Base-by-base conservation (phyloP, 371 early-diverging fungal genomes). In the Apophysomyces elegans region DNA sequence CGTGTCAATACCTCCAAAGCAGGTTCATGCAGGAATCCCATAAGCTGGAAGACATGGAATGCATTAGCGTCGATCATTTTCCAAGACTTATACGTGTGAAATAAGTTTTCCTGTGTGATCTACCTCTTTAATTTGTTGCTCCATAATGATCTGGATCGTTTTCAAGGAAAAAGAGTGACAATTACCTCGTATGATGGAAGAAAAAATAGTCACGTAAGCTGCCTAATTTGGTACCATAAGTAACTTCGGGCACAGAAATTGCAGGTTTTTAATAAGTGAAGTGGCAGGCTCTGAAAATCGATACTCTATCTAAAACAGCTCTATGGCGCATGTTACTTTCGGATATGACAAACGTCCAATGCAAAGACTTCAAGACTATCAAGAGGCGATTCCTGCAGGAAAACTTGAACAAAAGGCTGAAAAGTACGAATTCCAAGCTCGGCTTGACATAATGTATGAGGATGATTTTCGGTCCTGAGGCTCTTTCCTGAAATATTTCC, bases 11-110 rank as follows among this genome's bases (percentile, higher is more conserved):
- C 88, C 73, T 91, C 86, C 13, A 85, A 70, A 64, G 88, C 80
- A 35, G 88, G 86, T 63, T 88, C 87, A 32, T 84, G 77, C 58
- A 90, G 73, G 61, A 89, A 89, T n/a, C 78, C 83, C 37, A 90
- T 66, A 59, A 90, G 83, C 81, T 86, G 67, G 9, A 62, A 26
- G 32, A 26, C 1, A 26, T 3, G 35, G 50, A 36, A 54, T 21
- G 7, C 47, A 1, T 21, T 35, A 26, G 32, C 47, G 46, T 46
- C 50, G 56, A 43, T 46, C 50, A 16, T 35, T n/a, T 62, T n/a
- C 56, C 11, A 45, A 54, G 44, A 18, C 8, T n/a, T 26, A n/a
- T 8, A 12, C 26, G 58, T 44, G n/a, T n/a, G 32, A 26, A 1
- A 26, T 3, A 2, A 2, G 32, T 26, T 26, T 26, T 26, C 32